A percentile compares a stretch with the other conserved stretches of the same genome.
phyloP scores from a whole-genome alignment of 1,284 basidiomycete species.

The Leccinum solheimii region DNA sequence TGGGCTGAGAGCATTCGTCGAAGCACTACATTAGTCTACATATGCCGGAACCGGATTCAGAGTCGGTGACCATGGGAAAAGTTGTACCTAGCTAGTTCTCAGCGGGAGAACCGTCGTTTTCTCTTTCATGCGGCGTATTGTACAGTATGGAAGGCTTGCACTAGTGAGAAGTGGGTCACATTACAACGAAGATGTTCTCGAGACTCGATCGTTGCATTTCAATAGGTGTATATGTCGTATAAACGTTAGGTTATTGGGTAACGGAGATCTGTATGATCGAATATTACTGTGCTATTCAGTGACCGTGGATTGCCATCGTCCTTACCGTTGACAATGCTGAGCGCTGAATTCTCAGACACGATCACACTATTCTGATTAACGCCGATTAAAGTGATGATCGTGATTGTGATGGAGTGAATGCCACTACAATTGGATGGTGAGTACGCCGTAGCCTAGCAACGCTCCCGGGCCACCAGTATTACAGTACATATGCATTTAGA shows the following conservation, averaged over 20 bases:
- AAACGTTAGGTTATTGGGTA: no score
- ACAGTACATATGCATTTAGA: no score
- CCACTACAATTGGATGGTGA: no score
- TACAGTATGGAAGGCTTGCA: not conserved
- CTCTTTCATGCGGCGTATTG: not conserved
- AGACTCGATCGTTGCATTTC: no score
- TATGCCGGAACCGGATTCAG: not conserved
- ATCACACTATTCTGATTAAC: not conserved
- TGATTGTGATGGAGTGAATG: not conserved
- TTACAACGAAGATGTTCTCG: no score
- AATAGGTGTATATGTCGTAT: no score
- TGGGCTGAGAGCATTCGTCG: not conserved
- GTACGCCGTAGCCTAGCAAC: no score
- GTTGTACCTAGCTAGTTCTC: not conserved
- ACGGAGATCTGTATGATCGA: no score
- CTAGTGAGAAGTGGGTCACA: not conserved
- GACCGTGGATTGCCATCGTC: not conserved
- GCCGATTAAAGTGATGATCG: not conserved
- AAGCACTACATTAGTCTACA: not conserved
- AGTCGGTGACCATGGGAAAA: not conserved
- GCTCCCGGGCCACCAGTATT: no score
- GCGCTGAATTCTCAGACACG: not conserved
- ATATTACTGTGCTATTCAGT: no score
- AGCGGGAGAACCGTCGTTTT: not conserved
- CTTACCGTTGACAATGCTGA: not conserved